These are phyloP conservation scores for Alternaria postmessia DNA, from an alignment of 2,329 filamentous ascomycete species.

Conservation along the genomic window DNA sequence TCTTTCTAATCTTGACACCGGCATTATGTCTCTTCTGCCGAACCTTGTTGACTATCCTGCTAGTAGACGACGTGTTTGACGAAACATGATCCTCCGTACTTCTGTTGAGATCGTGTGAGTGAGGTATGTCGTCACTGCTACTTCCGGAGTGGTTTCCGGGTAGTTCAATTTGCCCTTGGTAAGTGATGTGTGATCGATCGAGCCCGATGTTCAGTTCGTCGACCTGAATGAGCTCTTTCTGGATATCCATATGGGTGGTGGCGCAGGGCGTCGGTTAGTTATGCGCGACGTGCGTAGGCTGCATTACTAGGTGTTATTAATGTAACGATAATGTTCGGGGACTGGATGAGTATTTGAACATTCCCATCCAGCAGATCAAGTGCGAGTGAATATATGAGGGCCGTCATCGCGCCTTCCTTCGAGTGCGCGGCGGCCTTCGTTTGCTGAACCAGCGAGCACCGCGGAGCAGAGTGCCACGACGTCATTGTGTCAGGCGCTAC, in stretches of 20 bases:
- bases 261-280: neutral
- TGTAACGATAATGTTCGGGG: neutral
- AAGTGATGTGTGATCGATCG: constrained; percentile 23
- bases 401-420: neutral
- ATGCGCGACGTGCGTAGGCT: neutral
- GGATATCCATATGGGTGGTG: constrained; percentile 23
- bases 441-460: neutral
- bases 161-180: constrained; percentile 20
- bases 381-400: neutral
- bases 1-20: constrained; percentile 32
- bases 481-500: neutral
- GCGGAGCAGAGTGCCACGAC: neutral
- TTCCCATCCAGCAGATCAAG: too few relatives aligned
- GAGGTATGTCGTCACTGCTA: constrained; percentile 34
- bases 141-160: constrained; percentile 19
- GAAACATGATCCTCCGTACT: neutral
- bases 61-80: constrained; percentile 14
- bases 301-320: neutral
- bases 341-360: neutral
- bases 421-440: neutral
- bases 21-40: constrained; percentile 32
- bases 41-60: constrained; percentile 23
- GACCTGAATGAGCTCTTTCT: constrained; percentile 35
- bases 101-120: neutral
- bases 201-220: constrained; percentile 20